Base-by-base conservation (phyloP, 2,329 filamentous ascomycete genomes). In the Pseudonectria buxi region DNA sequence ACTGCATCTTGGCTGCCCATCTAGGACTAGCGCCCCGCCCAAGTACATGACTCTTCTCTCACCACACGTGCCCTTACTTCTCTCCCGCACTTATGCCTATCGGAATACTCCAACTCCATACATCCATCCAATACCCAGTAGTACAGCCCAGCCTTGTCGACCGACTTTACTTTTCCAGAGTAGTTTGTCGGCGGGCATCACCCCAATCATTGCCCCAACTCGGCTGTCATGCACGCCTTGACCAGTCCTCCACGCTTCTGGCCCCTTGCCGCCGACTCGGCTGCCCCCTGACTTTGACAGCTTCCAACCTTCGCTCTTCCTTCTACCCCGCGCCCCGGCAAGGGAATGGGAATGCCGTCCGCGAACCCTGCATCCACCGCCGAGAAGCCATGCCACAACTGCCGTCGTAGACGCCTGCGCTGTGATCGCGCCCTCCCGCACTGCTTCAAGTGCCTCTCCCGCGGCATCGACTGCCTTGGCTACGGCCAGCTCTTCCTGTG, bases 401-500 rank as follows among this genome's bases (percentile, higher is more conserved):
- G 71, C 53, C 67, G 71, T 33, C 68, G 69, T 35, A 65, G 65
- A 41, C 64, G 71, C 36, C 67, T 72, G 53, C 68, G 68, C 44
- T 75, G 71, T 55, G 71, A 75, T 48, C 63, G 67, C 33, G 65
- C 69, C 25, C 56, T 68, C 29, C 71, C 71, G 32, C 62, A 64
- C 42, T 74, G 71, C 54, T 63, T 66, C 47, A 74, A 74, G 58
- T 74, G 71, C 41, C 47, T 59, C 34, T 60, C 61, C 28, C 61
- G 65, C 13, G 69, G 69, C 24, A 59, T 65, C 43, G 68, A 73
- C 43, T 75, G 71, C 45, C 62, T 73, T 25, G 71, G 71, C 24
- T 74, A 74, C 42, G 68, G 68, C 26, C 68, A 69, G 48, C 56
- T 74, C 26, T 69, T 73, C 33, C 60, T 68, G 30, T 75, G 71